Base-by-base conservation (phyloP, 2,329 filamentous ascomycete genomes). In the Pseudopithomyces maydicus region DNA sequence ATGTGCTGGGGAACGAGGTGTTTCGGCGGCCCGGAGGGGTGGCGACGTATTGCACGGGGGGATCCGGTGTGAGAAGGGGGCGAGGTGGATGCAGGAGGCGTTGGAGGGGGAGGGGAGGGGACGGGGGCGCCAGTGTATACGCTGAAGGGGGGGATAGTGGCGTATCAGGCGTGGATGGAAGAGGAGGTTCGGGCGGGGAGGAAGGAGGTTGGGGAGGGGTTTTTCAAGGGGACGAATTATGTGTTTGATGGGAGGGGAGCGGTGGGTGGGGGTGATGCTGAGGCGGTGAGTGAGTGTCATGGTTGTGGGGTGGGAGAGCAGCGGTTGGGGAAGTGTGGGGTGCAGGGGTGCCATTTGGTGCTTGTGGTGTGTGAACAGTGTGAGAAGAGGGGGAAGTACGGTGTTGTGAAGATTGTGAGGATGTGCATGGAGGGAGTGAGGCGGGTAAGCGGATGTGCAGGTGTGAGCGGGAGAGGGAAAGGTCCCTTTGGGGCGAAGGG, bases 21-120 rank as follows among this genome's bases (percentile, higher is more conserved):
- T 57, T 36, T 41, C 57, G 54, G 38, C 64, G 63, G 22, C 55
- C 61, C 3, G 6, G n/a, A 10, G 48, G 48, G 2, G 57, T 69
- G 35, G 57, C 64, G 39, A 67, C 66, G 7, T 69, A 69, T 39
- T 69, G 66, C 33, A 69, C 66, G 0, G 66, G 66, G 20, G 66
- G 66, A 67, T 69, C 14, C 54, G 66, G 11, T 69, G 66, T 39
- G 66, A 69, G 41, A 69, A 69, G 29, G 64, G 63, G 20, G 66
- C 64, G n/a, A 55, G 66, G 15, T 69, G 65, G 64, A 69, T 69
- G 66, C 58, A 65, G 41, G 66, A 69, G 32, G 58, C 59, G 1
- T 44, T 65, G 0, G 47, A 57, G 8, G 58, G 55, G 38, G 15
- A 15, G 43, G 39, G 3, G 22, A 38, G 2, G 17, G 35, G 12